Percentiles rank a stretch among this genome's conserved stretches.
These are phyloP conservation scores for Cornus florida DNA, from an alignment of 148 eudicot genomes.

Conservation along the genomic window DNA sequence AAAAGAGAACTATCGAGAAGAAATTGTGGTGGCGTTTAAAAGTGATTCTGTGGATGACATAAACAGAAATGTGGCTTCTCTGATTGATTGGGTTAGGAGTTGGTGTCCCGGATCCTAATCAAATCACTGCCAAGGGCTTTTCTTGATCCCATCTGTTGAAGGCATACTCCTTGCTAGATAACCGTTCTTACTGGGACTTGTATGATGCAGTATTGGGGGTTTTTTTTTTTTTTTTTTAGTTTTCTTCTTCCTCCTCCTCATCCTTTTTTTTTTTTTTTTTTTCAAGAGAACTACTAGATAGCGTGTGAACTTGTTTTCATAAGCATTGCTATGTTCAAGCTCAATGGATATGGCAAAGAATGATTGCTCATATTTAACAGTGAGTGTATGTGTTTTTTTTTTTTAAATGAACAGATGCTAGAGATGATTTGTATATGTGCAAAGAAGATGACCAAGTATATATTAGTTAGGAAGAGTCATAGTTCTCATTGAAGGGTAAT, in stretches of 20 bases:
- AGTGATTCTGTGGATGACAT: conserved; percentile 72
- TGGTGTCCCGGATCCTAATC: conserved; percentile 40
- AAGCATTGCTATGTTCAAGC: not conserved
- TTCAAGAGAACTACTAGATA: not conserved
- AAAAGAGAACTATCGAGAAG: conserved; percentile 64
- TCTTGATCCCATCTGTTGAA: not conserved
- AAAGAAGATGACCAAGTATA: no score
- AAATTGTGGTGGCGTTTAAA: conserved; percentile 55
- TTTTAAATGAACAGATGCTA: no score
- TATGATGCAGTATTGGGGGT: not conserved
- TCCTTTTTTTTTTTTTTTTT: not conserved
- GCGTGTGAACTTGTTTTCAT: not conserved
- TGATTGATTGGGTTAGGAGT: conserved; percentile 58
- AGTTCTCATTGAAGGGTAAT: no score
- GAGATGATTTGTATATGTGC: no score
- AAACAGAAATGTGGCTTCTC: conserved; percentile 46
- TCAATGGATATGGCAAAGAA: no score
- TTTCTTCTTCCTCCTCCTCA: no score
- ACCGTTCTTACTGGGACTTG: not conserved
- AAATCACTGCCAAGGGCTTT: not conserved
- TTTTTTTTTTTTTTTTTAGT: not conserved
- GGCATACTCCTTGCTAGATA: not conserved
- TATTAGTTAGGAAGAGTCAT: no score
- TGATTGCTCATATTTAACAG: no score
- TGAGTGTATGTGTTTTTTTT: no score